A percentile compares a stretch with the other conserved stretches of the same genome.
Evolutionary conservation across 2,329 filamentous ascomycete species (phyloP).

Genomic region (Graphiopsis chlorocephala): DNA sequence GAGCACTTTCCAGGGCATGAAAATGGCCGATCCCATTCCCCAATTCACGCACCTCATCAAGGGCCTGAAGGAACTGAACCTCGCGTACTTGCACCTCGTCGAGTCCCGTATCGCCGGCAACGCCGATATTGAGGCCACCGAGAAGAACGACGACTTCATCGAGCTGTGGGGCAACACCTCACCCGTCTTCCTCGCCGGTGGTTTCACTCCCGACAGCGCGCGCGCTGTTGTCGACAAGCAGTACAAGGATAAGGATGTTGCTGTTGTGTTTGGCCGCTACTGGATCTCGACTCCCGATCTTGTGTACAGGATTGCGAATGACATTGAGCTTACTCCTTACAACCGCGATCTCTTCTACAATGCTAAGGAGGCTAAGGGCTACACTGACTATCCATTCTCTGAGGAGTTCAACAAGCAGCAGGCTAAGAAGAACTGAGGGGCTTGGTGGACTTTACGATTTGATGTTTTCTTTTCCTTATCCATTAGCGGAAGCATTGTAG

Average conservation of each 20-base stretch:
- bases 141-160: conserved; percentile 46
- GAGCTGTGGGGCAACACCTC: conserved; percentile 40
- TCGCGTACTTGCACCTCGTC: conserved; percentile 62
- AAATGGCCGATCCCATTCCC: conserved; percentile 53
- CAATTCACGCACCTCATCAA: conserved; percentile 60
- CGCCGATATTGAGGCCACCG: conserved; percentile 40
- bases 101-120: conserved; percentile 54
- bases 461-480: neutral
- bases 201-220: conserved; percentile 40
- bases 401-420: conserved; percentile 18
- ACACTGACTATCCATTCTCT: conserved; percentile 41
- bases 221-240: conserved; percentile 30
- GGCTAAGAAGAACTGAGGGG: neutral
- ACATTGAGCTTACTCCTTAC: conserved; percentile 43
- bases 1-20: conserved; percentile 61
- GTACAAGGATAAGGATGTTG: conserved; percentile 43
- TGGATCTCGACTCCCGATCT: conserved; percentile 53
- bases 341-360: conserved; percentile 47
- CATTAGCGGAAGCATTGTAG: neutral
- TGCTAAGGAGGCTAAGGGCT: conserved; percentile 37
- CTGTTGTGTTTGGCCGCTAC: conserved; percentile 48
- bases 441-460: neutral
- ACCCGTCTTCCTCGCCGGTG: conserved; percentile 51
- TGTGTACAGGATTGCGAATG: conserved; percentile 42
- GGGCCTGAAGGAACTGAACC: conserved; percentile 49